Conservation (phyloP, 805 yeast genomes). For the Metschnikowia orientalis region DNA sequence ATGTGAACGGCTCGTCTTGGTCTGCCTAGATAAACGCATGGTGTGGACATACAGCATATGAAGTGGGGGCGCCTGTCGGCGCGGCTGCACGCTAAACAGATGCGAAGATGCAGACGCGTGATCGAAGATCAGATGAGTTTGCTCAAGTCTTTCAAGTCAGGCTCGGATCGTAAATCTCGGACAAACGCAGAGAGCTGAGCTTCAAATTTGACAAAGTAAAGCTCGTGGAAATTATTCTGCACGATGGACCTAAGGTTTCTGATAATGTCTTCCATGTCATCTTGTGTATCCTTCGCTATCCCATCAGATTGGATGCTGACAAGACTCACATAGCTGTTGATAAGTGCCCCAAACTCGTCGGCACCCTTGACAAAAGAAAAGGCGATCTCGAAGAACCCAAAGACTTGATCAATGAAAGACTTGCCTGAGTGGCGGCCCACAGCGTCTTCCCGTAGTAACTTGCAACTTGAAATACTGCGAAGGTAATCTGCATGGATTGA, state of each 20-base stretch:
- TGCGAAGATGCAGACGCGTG: too few species aligned
- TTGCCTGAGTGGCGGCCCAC: constrained; percentile 28
- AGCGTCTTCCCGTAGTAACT: constrained; percentile 28
- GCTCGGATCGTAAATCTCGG: constrained; percentile 51
- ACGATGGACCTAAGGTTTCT: constrained; percentile 35
- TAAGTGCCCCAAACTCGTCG: constrained; percentile 29
- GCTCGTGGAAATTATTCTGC: constrained; percentile 34
- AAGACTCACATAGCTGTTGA: constrained; percentile 27
- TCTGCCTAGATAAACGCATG: too few species aligned
- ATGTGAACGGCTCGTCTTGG: too few species aligned
- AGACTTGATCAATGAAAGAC: constrained; percentile 31
- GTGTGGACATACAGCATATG: too few species aligned
- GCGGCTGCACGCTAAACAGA: too few species aligned
- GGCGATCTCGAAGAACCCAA: constrained; percentile 27
- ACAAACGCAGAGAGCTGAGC: constrained; percentile 39
- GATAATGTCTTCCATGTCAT: constrained; percentile 30
- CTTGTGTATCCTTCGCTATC: constrained; percentile 19
- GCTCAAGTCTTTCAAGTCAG: constrained; percentile 48
- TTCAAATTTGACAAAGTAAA: constrained; percentile 42
- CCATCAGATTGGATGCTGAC: constrained; percentile 20
- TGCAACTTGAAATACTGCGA: constrained; percentile 24
- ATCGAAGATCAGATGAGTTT: constrained; percentile 24
- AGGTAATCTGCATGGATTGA: constrained; percentile 13
- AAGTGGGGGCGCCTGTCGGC: too few species aligned
- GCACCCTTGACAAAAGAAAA: constrained; percentile 32